These are phyloP conservation scores for Gracilariopsis chorda DNA, from an alignment of 23 red algal species.

Conservation along the genomic window DNA sequence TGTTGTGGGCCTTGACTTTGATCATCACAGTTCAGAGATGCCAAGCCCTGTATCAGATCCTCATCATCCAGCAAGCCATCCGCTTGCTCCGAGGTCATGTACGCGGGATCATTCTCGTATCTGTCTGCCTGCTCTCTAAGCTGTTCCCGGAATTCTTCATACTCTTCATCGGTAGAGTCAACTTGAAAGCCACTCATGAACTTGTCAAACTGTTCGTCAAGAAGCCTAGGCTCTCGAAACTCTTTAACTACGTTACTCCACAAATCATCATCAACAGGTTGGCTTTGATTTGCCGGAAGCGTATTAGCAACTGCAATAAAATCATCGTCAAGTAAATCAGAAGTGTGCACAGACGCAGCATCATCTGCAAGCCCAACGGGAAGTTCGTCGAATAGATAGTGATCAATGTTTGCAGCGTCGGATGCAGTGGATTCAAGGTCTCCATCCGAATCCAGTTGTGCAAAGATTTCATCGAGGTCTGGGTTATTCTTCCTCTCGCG, in stretches of 20 bases:
- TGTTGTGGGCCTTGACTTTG: background rate
- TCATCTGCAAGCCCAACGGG: background rate
- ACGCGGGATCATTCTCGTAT: background rate
- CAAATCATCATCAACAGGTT: background rate
- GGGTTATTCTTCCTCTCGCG: constrained; percentile 27
- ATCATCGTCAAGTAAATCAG: constrained; percentile 35
- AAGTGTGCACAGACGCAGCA: background rate
- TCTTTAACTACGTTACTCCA: constrained; percentile 19
- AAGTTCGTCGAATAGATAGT: background rate
- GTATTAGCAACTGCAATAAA: constrained; percentile 14
- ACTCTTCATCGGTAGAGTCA: constrained; percentile 32
- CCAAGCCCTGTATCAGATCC: constrained; percentile 13
- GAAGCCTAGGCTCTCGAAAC: constrained; percentile 27
- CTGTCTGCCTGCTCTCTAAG: background rate
- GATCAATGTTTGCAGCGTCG: background rate
- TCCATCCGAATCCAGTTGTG: constrained; percentile 37
- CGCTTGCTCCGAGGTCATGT: background rate
- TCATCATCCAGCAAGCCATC: constrained; percentile 1
- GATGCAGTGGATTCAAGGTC: constrained; percentile 29
- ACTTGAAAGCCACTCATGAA: constrained; percentile 35
- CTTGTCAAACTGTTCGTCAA: constrained; percentile 81
- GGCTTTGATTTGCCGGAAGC: background rate
- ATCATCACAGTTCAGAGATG: constrained; percentile 8
- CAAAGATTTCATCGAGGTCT: constrained; percentile 67
- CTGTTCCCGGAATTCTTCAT: constrained; percentile 48